Base-by-base conservation (phyloP, 1,139 yeast species). In the Waltiozyma solani region DNA sequence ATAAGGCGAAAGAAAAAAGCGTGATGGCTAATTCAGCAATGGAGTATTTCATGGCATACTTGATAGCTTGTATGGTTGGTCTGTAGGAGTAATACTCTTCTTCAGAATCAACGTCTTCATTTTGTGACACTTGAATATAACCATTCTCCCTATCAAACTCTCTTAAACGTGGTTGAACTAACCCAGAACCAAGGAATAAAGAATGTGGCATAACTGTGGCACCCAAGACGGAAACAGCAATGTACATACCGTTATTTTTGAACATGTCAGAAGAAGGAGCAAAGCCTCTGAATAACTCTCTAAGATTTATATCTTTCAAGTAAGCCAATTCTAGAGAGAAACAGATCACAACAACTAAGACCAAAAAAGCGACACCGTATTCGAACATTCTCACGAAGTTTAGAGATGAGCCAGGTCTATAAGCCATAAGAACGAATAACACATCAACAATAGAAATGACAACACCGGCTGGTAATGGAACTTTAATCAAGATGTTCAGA, bases 191-290 rank as follows among this genome's bases (percentile, higher is more conserved):
- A 46, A 82, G 66, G 51, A 80, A 81, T 40, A 82, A 63, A 18
- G 85, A 76, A 53, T 82, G 91, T 29, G 87, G 85, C 91, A 82
- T 82, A 23, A 82, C 91, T 0, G 91, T 82, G 23, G 91, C 84
- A 54, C 93, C 93, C 35, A 84, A 64, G 49, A 84, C 76, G 15
- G 89, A 81, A 20, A 86, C 79, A 6, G 91, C 84, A 35, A 79
- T 73, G 44, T 83, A 77, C 54, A 83, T 62, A 8, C 93, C 91
- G 40, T 65, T 65, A 12, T 76, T 74, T 37, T 71, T 64, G 44
- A 83, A 70, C 69, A 82, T 71, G 45, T 73, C 71, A 26, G 59
- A 57, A 0, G 86, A 78, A 1, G 95, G 94, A 0, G 72, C 73
- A 59, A 63, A 84, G 0, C 95, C 94, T 44, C 84, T 63, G 48